Evolutionary conservation across 2,329 filamentous ascomycete species (phyloP).

Genomic region (Cladosporium sp.): DNA sequence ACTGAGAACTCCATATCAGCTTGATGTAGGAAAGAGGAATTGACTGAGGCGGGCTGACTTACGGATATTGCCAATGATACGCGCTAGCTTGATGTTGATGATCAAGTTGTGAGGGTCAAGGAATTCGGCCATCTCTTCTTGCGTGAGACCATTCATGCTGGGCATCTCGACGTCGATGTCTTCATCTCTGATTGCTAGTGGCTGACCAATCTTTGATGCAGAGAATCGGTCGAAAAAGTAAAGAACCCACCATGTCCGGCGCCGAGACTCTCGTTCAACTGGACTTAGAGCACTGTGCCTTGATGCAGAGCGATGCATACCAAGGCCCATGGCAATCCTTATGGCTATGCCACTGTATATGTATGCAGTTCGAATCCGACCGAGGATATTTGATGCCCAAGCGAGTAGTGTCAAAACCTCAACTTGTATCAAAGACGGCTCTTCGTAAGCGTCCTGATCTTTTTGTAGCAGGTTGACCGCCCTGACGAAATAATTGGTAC

Average conservation of each 20-base stretch:
- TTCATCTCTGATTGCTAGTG: conserved; percentile 31
- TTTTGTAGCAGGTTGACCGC: conserved; percentile 37
- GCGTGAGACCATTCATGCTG: conserved; percentile 31
- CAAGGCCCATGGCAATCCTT: conserved; percentile 42
- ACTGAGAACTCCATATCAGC: conserved; percentile 9
- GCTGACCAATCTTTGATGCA: conserved; percentile 32
- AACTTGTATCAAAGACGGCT: conserved; percentile 43
- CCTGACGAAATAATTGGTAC: conserved; percentile 41
- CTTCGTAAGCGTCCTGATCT: conserved; percentile 36
- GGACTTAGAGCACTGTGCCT: conserved; percentile 34
- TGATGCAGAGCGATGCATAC: conserved; percentile 37
- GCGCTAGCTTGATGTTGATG: conserved; percentile 40
- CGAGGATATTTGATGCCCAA: conserved; percentile 44
- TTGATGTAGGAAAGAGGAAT: conserved; percentile 12
- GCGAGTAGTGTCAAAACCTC: conserved; percentile 44
- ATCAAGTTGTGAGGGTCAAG: conserved; percentile 37
- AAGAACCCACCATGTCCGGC: conserved; percentile 33
- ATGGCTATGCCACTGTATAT: conserved; percentile 44
- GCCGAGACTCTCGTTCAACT: conserved; percentile 28
- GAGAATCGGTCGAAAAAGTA: conserved; percentile 33
- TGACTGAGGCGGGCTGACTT: conserved; percentile 19
- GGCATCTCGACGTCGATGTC: conserved; percentile 43
- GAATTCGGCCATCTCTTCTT: conserved; percentile 26
- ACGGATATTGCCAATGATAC: conserved; percentile 29
- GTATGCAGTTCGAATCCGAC: conserved; percentile 44